Evolutionary conservation across 257 asterid species (phyloP).

Genomic region (Echites panduratus): DNA sequence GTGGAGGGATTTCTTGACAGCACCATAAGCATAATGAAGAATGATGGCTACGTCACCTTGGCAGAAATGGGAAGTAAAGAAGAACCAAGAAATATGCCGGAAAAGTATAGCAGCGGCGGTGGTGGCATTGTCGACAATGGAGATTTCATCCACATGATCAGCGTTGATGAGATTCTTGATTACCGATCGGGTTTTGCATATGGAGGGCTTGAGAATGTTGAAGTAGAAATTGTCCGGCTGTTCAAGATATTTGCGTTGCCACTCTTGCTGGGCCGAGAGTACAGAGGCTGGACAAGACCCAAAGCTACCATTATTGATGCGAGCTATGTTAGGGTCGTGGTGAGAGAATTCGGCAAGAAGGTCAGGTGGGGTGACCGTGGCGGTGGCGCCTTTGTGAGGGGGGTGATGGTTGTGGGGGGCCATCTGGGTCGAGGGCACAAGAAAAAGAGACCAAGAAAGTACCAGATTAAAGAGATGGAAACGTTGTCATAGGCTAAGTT

Average conservation of each 20-base stretch:
- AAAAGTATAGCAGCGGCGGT: constrained; percentile 83
- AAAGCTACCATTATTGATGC: constrained; percentile 88
- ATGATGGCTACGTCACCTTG: constrained; percentile 64
- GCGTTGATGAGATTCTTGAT: constrained; percentile 65
- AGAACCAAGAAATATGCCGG: constrained; percentile 63
- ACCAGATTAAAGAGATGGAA: not conserved
- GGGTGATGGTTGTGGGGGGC: constrained; percentile 13
- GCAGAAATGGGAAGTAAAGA: constrained; percentile 36
- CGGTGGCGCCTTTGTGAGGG: constrained; percentile 20
- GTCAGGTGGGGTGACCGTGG: constrained; percentile 33
- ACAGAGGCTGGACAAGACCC: constrained; percentile 80
- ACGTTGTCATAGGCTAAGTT: not conserved
- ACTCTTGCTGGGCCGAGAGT: constrained; percentile 64
- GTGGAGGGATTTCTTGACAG: constrained; percentile 69
- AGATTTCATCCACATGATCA: constrained; percentile 61
- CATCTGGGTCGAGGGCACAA: constrained; percentile 12
- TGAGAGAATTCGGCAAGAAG: constrained; percentile 65
- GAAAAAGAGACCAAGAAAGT: not conserved
- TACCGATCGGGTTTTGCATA: constrained; percentile 44
- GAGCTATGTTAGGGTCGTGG: constrained; percentile 63
- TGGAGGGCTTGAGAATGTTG: constrained; percentile 59
- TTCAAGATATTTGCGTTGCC: constrained; percentile 66
- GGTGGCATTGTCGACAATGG: constrained; percentile 88
- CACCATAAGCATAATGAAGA: constrained; percentile 81
- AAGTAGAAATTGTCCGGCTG: constrained; percentile 72